Conservation (phyloP, 306 rosid genomes). For the Malus asiatica region DNA sequence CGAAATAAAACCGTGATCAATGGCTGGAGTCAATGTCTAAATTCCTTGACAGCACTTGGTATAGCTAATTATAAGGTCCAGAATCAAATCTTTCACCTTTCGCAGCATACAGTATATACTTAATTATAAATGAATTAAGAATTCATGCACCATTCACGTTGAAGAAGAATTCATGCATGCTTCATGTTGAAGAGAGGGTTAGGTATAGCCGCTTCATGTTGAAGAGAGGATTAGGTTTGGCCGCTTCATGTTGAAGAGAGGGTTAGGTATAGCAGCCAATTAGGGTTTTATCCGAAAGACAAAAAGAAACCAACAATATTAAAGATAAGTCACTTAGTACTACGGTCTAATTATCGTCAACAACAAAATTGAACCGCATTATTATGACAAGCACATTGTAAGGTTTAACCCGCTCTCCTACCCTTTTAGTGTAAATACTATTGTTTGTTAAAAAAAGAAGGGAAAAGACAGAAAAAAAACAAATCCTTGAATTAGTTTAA, state of each 20-base stretch:
- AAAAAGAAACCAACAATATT: not conserved
- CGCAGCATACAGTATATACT: not conserved
- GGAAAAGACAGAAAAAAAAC: no score
- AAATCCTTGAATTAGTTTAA: not conserved
- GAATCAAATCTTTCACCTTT: constrained; percentile 34
- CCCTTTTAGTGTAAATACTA: not conserved
- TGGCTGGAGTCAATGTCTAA: constrained; percentile 24
- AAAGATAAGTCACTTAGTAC: no score
- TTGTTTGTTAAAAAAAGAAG: not conserved
- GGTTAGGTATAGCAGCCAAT: not conserved
- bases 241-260: no score
- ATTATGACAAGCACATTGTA: no score
- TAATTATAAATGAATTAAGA: not conserved
- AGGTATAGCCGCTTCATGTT: no score
- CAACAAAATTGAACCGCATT: no score
- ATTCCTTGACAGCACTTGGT: constrained; percentile 5
- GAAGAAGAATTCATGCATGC: no score
- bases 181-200: no score
- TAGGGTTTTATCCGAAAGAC: not conserved
- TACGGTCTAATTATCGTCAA: no score
- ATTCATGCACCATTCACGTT: not conserved
- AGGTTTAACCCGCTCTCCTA: no score
- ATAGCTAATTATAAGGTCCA: constrained; percentile 12
- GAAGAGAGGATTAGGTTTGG: no score
- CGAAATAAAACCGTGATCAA: constrained; percentile 26